These are phyloP conservation scores for Candolleomyces eurysporus DNA, from an alignment of 768 basidiomycete species.

Conservation along the genomic window DNA sequence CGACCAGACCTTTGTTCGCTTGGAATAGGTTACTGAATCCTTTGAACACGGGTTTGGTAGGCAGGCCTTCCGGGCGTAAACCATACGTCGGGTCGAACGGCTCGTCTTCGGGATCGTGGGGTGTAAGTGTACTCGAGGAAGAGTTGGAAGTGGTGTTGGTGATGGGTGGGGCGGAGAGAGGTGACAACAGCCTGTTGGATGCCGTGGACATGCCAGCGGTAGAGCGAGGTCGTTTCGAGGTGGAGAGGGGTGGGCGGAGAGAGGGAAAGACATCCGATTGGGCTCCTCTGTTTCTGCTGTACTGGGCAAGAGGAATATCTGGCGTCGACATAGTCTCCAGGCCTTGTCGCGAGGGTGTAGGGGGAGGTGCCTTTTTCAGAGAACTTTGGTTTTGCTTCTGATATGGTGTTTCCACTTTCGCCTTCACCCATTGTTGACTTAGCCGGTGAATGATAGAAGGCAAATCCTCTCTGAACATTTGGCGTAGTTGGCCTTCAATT, in stretches of 20 bases:
- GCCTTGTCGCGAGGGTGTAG: slow-evolving; percentile 21
- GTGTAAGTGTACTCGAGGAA: slow-evolving; percentile 17
- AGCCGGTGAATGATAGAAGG: slow-evolving; percentile 96
- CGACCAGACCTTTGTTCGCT: slow-evolving; percentile 68
- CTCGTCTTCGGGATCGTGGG: slow-evolving; percentile 49
- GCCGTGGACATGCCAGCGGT: slow-evolving; percentile 40
- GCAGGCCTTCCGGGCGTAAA: slow-evolving; percentile 86
- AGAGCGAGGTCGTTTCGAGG: slow-evolving; percentile 32
- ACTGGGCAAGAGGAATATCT: slow-evolving; percentile 26
- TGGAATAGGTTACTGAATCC: slow-evolving; percentile 74
- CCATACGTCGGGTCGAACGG: slow-evolving; percentile 97
- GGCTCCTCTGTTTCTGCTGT: slow-evolving; percentile 12
- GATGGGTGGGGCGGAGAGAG: slow-evolving; percentile 17
- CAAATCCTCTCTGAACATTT: slow-evolving; percentile 97
- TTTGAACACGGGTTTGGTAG: slow-evolving; percentile 77
- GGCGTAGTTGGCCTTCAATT: slow-evolving; percentile 94
- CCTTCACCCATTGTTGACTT: slow-evolving; percentile 93
- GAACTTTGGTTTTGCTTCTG: slow-evolving; percentile 9
- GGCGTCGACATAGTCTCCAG: slow-evolving; percentile 42
- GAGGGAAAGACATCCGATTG: slow-evolving; percentile 17
- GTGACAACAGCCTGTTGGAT: slow-evolving; percentile 25
- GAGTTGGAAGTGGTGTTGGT: slow-evolving; percentile 13
- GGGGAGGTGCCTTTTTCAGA: slow-evolving; percentile 50
- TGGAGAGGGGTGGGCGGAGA: slow-evolving; percentile 23
- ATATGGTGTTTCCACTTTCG: slow-evolving; percentile 92